Evolutionary conservation across 2,329 filamentous ascomycete species (phyloP), one percentile per base, ranked within the genome.

Genomic region (Blastomyces parvus): DNA sequence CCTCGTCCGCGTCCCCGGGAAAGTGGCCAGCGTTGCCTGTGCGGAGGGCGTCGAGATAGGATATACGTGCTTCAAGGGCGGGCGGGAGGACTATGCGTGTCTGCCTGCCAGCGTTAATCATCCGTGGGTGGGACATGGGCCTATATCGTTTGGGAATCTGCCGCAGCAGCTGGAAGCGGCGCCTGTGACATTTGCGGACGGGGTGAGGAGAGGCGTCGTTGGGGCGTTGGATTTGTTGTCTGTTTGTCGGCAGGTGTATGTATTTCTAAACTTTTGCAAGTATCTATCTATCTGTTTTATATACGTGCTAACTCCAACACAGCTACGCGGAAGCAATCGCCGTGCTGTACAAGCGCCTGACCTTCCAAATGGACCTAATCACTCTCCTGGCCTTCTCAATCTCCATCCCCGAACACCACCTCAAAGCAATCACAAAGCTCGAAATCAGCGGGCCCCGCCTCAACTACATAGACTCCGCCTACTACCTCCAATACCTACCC

Each of bases 171-270:
- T 57, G 19, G 30, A 17, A 9, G 53, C 53, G 22, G 56, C 56
- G 4, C 56, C 56, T 5, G 56, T 58, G 36, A 27, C 8, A 2
- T 58, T 58, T 22, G 6, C 14, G 25, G 22, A 9, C n/a, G 25
- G 33, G 22, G 36, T 38, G 19, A 42, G 1, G 36, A 58, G 25
- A 27, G 56, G 56, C 9, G n/a, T 44, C 17, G 38, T 22, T 11
- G 56, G 38, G 1, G 56, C 56, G 3, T 22, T 58, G 33, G 38
- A 58, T 36, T 25, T 58, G 36, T 42, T 58, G 19, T 27, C 11
- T n/a, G 56, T 58, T 58, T 58, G 36, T 42, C 56, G 56, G 36
- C 30, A 44, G 27, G 56, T 58, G 56, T 58, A 58, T 27, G 56
- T 52, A 52, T 22, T n/a, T n/a, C n/a, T n/a, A n/a, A n/a, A 52